A percentile compares a stretch with the other conserved stretches of the same genome.
phyloP scores from a whole-genome alignment of 2,329 filamentous ascomycete species.

The Simplicillium aogashimaense region DNA sequence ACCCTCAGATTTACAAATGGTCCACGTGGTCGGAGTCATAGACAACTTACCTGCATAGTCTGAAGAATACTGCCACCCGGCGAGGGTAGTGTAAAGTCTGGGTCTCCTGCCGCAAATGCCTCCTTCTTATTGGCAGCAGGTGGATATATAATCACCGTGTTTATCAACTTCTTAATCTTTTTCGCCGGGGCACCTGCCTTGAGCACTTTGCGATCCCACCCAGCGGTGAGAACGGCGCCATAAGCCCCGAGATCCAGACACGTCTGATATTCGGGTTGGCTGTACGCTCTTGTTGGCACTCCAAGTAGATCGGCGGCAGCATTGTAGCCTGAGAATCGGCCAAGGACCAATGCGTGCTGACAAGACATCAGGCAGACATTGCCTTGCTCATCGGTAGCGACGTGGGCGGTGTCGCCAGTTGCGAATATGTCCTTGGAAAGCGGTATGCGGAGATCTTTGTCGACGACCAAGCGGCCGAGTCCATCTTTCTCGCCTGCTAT shows the following conservation, averaged over 20 bases:
- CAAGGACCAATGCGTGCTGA: conserved; percentile 25
- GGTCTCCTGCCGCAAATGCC: conserved; percentile 15
- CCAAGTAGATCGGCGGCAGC: conserved; percentile 22
- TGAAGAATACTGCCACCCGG: conserved; percentile 4
- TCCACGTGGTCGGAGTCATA: too few species aligned
- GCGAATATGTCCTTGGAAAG: conserved; percentile 15
- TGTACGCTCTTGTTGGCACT: conserved; percentile 13
- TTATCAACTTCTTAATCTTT: conserved; percentile 21
- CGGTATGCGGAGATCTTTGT: conserved; percentile 17
- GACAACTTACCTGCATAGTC: too few species aligned
- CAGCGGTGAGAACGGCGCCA: conserved; percentile 17
- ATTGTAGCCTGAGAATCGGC: conserved; percentile 22
- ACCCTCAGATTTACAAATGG: too few species aligned
- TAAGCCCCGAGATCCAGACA: conserved; percentile 25
- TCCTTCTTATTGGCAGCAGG: conserved; percentile 11
- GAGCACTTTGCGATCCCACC: conserved; percentile 20
- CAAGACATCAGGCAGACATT: conserved; percentile 25
- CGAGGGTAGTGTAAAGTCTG: conserved; percentile 1
- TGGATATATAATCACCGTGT: conserved; percentile 22
- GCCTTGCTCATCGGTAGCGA: conserved; percentile 12
- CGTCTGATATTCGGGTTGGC: conserved; percentile 18
- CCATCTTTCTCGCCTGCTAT: conserved; percentile 18
- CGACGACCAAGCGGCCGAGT: conserved; percentile 18
- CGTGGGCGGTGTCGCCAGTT: conserved; percentile 23
- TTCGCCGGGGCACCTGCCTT: conserved; percentile 19